Evolutionary conservation across 441 rosid genomes (phyloP).

Genomic region (Erodium trifolium): DNA sequence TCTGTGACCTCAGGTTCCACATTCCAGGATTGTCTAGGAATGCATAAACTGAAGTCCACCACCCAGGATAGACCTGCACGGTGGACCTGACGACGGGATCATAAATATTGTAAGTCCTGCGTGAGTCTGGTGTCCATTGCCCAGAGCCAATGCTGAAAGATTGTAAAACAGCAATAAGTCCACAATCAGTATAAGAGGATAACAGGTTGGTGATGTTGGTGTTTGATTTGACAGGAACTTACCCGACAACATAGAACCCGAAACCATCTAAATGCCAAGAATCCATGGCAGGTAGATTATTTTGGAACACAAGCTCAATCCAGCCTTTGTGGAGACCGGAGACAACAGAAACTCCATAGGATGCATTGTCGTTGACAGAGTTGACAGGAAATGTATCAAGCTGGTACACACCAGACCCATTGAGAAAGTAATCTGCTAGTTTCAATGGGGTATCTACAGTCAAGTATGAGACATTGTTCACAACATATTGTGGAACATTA

Average conservation of each 20-base stretch:
- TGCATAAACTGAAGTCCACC: slow-evolving; percentile 40
- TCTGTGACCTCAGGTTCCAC: slow-evolving; percentile 57
- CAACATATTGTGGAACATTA: slow-evolving; percentile 25
- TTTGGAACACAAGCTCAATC: slow-evolving; percentile 50
- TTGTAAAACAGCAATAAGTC: not conserved
- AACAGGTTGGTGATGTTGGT: not conserved
- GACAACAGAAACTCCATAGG: slow-evolving; percentile 36
- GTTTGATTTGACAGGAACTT: slow-evolving; percentile 5
- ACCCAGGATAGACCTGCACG: slow-evolving; percentile 38
- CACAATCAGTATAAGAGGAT: not conserved
- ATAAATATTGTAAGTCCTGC: slow-evolving; percentile 33
- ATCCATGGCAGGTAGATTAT: slow-evolving; percentile 31
- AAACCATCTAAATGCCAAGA: slow-evolving; percentile 85
- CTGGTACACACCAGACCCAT: slow-evolving; percentile 35
- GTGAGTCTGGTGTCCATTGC: slow-evolving; percentile 40
- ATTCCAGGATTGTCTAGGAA: slow-evolving; percentile 48
- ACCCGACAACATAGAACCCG: slow-evolving; percentile 66
- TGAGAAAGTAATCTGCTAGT: slow-evolving; percentile 35
- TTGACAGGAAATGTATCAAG: slow-evolving; percentile 34
- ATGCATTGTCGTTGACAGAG: slow-evolving; percentile 22
- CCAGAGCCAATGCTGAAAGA: slow-evolving; percentile 34
- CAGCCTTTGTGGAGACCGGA: slow-evolving; percentile 49
- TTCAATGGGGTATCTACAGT: slow-evolving; percentile 50
- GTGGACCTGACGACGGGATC: slow-evolving; percentile 67
- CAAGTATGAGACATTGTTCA: slow-evolving; percentile 54